Base-by-base conservation (phyloP, 2,329 filamentous ascomycete species). In the Neonectria magnoliae region DNA sequence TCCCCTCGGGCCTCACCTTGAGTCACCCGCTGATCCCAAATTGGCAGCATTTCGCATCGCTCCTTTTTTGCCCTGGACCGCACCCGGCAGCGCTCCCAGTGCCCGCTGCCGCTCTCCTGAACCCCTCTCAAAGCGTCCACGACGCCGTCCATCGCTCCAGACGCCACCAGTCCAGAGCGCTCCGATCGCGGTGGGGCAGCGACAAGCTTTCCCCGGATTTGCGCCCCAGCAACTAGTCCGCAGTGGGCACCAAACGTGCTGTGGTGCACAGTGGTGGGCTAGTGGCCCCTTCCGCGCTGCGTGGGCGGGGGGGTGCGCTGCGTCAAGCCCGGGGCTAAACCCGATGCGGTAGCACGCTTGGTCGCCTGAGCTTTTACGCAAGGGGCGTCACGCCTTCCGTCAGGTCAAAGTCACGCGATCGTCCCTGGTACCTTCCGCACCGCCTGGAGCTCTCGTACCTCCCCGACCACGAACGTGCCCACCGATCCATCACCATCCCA, bases 161-260 rank as follows among this genome's bases (percentile, higher is more conserved):
- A 66, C 70, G 68, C 71, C 70, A 69, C 68, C 60, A 64, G 36
- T 16, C 36, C 36, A n/a, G 14, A 6, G 36, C 55, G 55, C 55
- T 25, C 64, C 71, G 71, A 74, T 73, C 70, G 60, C 18, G 33
- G 75, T 76, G 75, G 75, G 53, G 66, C 72, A 18, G 2, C 14
- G 67, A 74, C 75, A 75, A 75, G 75, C 75, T 77, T 77, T 77
- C 76, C 76, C 76, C 73, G 73, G 75, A 77, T 77, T 75, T 76
- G 58, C 57, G 66, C 67, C 64, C 64, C 69, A 58, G 45, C 50
- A 57, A 60, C 70, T 73, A 72, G 60, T 67, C 50, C 2, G 1
- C 67, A 36, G 44, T 59, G 51, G 68, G 71, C 68, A 71, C 70
- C 48, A 73, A 72, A 70, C 67, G 62, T 65, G 62, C 57, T 51